Evolutionary conservation across 176 grass and related monocot genomes (phyloP), one percentile per base, ranked within the genome.

Genomic region (Aegilops tauschii): DNA sequence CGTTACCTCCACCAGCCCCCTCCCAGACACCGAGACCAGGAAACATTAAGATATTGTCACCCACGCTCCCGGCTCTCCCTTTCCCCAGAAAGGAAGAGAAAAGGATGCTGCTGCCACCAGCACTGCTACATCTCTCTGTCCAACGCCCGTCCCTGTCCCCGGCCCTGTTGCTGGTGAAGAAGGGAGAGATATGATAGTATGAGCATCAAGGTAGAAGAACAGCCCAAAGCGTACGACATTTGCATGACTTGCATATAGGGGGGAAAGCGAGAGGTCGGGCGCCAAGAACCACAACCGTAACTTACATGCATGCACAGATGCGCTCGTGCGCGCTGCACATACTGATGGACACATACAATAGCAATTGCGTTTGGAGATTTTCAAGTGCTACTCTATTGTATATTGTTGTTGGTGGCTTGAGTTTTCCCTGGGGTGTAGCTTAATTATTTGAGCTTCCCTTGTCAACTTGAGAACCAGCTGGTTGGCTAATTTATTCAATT

Each of bases 1-100:
- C 86, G 86, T 77, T 88, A 77, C 85, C 70, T 74, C 45, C 74
- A 70, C 88, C 47, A 20, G 21, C 58, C 25, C 25, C 73, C 31
- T 28, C 65, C 35, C 72, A 32, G 12, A 87, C 12, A 73, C 84
- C 80, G 63, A 32, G 79, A 82, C 61, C 70, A n/a, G 4, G 40
- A 76, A 83, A 72, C 37, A 49, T 65, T 90, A 87, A 17, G 61
- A 84, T 86, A 82, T 65, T 66, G 28, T 28, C 40, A 44, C 77
- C 63, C 78, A 70, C 72, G 16, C 69, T 49, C 39, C 69, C 47
- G 61, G 7, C 37, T 80, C 21, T 77, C 45, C 78, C 67, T 80
- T 80, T 73, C 45, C 65, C 76, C 36, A 64, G 42, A 42, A 29
- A 65, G 68, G 13, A 71, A 39, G 27, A 3, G 36, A 2, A 31